A percentile compares a stretch with the other conserved stretches of the same genome.
phyloP scores from a whole-genome alignment of 2,329 filamentous ascomycete genomes.

The Pseudogymnoascus sp. region DNA sequence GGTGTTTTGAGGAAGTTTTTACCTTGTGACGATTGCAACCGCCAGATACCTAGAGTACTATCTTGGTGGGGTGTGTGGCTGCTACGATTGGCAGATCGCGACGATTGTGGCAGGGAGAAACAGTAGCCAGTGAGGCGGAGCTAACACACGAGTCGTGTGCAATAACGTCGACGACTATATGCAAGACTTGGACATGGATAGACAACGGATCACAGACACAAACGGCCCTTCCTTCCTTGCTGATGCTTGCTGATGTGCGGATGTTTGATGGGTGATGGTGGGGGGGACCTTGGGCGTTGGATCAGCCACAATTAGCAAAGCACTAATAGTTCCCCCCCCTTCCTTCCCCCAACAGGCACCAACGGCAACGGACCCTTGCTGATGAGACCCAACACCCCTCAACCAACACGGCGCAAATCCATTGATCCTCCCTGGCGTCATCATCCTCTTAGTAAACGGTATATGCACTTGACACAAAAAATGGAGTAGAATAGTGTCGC shows the following conservation, averaged over 20 bases:
- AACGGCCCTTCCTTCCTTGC: neutral
- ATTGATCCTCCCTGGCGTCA: constrained; percentile 1
- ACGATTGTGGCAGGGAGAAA: neutral
- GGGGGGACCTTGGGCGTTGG: neutral
- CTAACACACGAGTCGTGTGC: neutral
- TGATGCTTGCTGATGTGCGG: neutral
- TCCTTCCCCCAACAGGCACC: constrained; percentile 2
- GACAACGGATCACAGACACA: neutral
- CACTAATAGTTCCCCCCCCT: neutral
- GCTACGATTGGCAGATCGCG: neutral
- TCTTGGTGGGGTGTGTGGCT: constrained; percentile 5
- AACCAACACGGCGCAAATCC: neutral
- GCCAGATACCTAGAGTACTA: neutral
- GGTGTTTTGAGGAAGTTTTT: neutral
- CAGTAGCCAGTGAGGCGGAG: neutral
- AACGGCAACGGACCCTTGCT: constrained; percentile 5
- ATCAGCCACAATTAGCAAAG: constrained; percentile 7
- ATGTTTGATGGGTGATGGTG: neutral
- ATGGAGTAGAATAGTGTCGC: neutral
- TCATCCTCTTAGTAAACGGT: neutral
- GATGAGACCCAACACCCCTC: constrained; percentile 8
- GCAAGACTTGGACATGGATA: neutral
- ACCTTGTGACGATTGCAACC: neutral
- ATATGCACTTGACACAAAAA: constrained; percentile 6
- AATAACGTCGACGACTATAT: neutral